phyloP scores from a whole-genome alignment of 257 asterid species.

The Solanum pimpinellifolium region DNA sequence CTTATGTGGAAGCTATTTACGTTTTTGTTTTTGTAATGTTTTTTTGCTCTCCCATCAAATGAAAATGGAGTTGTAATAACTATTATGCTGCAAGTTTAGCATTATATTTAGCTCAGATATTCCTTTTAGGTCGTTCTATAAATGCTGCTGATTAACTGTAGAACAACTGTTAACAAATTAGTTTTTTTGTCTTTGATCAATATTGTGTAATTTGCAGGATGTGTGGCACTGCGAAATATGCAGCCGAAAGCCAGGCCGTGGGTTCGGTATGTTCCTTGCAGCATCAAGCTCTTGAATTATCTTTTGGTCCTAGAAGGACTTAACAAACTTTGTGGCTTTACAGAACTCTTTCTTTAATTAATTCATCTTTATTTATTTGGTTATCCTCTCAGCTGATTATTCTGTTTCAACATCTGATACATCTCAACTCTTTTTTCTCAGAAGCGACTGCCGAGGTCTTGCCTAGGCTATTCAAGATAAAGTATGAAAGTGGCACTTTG shows the following conservation, averaged over 20 bases:
- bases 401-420: not conserved
- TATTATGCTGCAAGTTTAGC: not conserved
- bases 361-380: not conserved
- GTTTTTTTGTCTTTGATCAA: not conserved
- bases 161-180: not conserved
- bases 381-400: not conserved
- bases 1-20: not conserved
- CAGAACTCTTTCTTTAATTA: not conserved
- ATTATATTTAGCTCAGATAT: not conserved
- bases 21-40: not conserved
- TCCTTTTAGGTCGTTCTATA: not conserved
- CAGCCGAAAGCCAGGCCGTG: conserved; percentile 97
- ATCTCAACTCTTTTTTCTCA: conserved; percentile 16
- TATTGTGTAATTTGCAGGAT: conserved; percentile 41
- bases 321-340: not conserved
- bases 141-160: not conserved
- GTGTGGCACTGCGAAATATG: conserved; percentile 98
- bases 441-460: conserved; percentile 97
- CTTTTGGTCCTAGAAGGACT: not conserved
- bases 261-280: conserved; percentile 57
- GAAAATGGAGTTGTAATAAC: not conserved
- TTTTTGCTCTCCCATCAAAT: not conserved
- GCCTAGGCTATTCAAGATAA: conserved; percentile 81
- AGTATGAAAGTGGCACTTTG: conserved; percentile 87
- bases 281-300: not conserved